Evolutionary conservation across 2,329 filamentous ascomycete genomes (phyloP), one percentile per base, ranked within the genome.

Genomic region (Hawksworthiomyces lignivorus): DNA sequence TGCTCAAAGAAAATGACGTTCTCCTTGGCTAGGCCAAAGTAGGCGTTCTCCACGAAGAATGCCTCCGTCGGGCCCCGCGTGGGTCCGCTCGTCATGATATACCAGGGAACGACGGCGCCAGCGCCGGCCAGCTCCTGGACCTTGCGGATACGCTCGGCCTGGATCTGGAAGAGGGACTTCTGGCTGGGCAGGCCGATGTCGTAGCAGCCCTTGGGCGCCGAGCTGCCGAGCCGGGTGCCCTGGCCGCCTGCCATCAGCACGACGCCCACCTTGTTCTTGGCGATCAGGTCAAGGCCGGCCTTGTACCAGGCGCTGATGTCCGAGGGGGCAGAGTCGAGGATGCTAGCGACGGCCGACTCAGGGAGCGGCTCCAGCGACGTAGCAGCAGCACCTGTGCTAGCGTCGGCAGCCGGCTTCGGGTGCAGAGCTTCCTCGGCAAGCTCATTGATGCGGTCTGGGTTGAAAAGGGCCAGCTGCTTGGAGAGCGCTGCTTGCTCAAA

Each of bases 21-120:
- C 61, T 84, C 80, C 65, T 85, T 77, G 52, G 82, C 74, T 46
- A 98, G 68, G 6, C 92, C 92, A 62, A 98, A 98, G 72, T 88
- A 97, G 44, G 78, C 77, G 70, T 97, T 75, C 64, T 94, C 74
- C 61, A 84, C 69, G 64, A 98, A 97, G 71, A 92, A 98, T 48
- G 84, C 72, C 70, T 95, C 85, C n/a, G 92, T 98, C 30, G 89
- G 87, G 48, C 79, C 80, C 52, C 89, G 79, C 7, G 92, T 98
- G 34, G 92, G 92, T 5, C 92, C 92, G 56, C 87, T 95, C 56
- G 92, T 98, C 92, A 98, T 98, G 64, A 98, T 87, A 67, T 98
- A 98, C 92, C 92, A 98, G 11, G 92, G 92, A 31, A 97, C 81
- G 24, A 83, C 71, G 32, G 69, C 69, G 75, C 75, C 41, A 77